Base-by-base conservation (phyloP, 176 grass and related monocot species). In the Phoenix dactylifera region DNA sequence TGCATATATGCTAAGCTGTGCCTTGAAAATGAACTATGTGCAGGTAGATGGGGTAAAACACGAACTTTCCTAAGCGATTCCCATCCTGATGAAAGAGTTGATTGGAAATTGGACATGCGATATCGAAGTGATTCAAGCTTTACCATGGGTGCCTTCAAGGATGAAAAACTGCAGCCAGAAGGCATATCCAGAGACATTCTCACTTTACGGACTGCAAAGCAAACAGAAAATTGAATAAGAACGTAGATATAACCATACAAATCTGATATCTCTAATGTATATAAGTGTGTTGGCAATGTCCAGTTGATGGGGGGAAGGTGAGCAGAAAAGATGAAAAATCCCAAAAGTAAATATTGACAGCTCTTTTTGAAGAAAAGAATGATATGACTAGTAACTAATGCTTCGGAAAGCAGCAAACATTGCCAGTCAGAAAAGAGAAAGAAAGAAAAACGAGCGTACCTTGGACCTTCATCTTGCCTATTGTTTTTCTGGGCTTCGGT, bases 381-480 rank as follows among this genome's bases (percentile, higher is more conserved):
- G 32, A 35, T 35, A 60, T 60, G 16, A 39, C 26, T 7, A 60
- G 16, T 30, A 18, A 60, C n/a, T 56, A 22, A 56, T 56, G 22
- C 15, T 60, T 60, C 22, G 39, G 58, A 29, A 60, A 60, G 16
- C 15, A 35, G 50, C n/a, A 54, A 55, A 30, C 9, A 15, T n/a
- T 24, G 24, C 35, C 10, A 49, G 35, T 49, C 22, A 64, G 6
- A 26, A 14, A 26, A 59, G 12, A 16, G 6, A 4, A 63, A 54
- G 35, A 24, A 16, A 51, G 19, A 51, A 62, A 66, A 7, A 66
- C 30, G 28, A 3, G 15, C 49, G 52, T 79, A 95, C 93, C 93
- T 98, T 98, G 93, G 62, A 98, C 88, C 68, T 98, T 98, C 84
- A 98, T 85, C 80, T 88, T 92, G 67, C 93, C 93, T 51, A 92